Base-by-base conservation (phyloP, 352 stramenopile genomes). In the Plasmopara viticola region DNA sequence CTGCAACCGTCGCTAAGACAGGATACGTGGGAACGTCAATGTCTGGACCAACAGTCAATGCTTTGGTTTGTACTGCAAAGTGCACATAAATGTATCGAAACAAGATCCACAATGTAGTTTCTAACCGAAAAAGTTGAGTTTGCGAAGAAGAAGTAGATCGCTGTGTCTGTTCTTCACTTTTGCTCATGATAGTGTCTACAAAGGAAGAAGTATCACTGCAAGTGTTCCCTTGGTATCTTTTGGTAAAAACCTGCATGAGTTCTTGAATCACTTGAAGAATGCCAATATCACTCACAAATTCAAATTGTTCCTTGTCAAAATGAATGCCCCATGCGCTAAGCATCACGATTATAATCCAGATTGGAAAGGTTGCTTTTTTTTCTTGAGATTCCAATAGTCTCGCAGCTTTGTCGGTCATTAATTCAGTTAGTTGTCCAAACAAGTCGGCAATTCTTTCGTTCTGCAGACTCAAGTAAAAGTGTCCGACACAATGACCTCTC, bases 211-310 rank as follows among this genome's bases (percentile, higher is more conserved):
- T 37, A 5, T 54, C 48, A 6, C 34, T 35, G 9, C 17, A 55
- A 12, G 0, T 13, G 8, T 53, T 39, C 2, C 25, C 31, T 35
- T 35, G 12, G 35, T 15, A n/a, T 40, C 50, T 54, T 48, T 9
- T 49, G 5, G 51, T 48, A 48, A 74, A 7, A 6, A 17, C 20
- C 9, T 62, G 40, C 5, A 64, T 28, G 46, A 78, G 56, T 42
- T 76, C 58, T 45, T 72, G 67, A 20, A 78, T 54, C 0, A 83
- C 49, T 6, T 35, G 8, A 9, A 83, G 45, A 38, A 83, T 68
- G 5, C 67, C 67, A 35, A 78, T 70, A 9, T 78, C 64, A 58
- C 63, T 76, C 38, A 83, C 67, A 39, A 80, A 78, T 37, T 69
- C 67, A 48, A 83, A 83, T 29, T 78, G 70, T 2, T 78, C 51